phyloP scores from a whole-genome alignment of 345 rosid species.

The Clarkia xantiana region DNA sequence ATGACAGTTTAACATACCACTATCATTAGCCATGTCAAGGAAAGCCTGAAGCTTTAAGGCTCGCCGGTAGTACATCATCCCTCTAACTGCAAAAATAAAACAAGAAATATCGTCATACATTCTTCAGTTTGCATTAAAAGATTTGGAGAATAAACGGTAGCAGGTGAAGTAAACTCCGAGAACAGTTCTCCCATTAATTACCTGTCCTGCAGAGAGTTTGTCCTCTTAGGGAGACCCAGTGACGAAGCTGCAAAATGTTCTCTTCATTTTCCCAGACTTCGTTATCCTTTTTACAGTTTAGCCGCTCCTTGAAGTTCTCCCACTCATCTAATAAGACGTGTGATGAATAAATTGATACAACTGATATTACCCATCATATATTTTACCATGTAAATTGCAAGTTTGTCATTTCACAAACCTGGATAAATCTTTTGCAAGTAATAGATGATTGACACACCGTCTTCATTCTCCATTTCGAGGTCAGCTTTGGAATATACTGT shows the following conservation, averaged over 20 bases:
- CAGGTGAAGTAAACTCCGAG: neutral
- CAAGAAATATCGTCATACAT: neutral
- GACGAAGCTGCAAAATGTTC: slow-evolving; percentile 86
- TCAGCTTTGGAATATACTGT: slow-evolving; percentile 83
- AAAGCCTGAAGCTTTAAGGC: slow-evolving; percentile 98
- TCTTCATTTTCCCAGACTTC: slow-evolving; percentile 85
- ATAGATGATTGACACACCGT: slow-evolving; percentile 84
- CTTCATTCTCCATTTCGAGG: slow-evolving; percentile 94
- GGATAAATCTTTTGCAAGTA: slow-evolving; percentile 92
- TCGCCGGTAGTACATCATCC: slow-evolving; percentile 97
- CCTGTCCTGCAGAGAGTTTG: slow-evolving; percentile 94
- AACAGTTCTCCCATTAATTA: slow-evolving; percentile 14
- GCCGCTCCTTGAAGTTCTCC: slow-evolving; percentile 85
- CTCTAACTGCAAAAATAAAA: slow-evolving; percentile 55
- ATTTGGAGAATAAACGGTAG: neutral
- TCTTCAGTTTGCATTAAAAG: too few relatives aligned
- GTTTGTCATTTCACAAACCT: slow-evolving; percentile 27
- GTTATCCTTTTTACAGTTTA: slow-evolving; percentile 55
- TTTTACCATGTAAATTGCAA: too few relatives aligned
- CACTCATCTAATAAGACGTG: slow-evolving; percentile 56
- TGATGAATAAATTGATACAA: neutral
- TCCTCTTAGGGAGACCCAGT: slow-evolving; percentile 94
- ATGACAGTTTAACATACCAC: slow-evolving; percentile 28
- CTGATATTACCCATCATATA: too few relatives aligned
- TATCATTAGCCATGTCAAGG: slow-evolving; percentile 91